Evolutionary conservation across 257 asterid genomes (phyloP), one percentile per base, ranked within the genome.

Genomic region (Fraxinus anomala): DNA sequence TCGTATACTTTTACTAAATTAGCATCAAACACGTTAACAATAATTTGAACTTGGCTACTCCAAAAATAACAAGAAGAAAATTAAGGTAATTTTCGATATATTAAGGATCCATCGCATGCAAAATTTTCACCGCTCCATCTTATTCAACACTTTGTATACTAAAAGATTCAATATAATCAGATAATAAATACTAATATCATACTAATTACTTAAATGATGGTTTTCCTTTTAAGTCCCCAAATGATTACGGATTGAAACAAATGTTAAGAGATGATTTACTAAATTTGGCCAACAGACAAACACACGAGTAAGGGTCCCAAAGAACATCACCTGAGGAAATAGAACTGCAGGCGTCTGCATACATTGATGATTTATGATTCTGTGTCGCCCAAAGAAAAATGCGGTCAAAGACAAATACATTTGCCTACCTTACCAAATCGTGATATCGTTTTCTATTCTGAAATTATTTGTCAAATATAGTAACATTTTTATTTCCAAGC

Each of bases 281-380:
- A 80, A 75, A n/a, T 56, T 77, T 31, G 37, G 73, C 63, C 31
- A 65, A 51, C n/a, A 59, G 80, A 79, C 84, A 86, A 68, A 59
- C 78, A 16, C 82, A 81, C 31, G 75, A 79, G 73, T n/a, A 77
- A 39, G 47, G 80, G 75, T 56, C 75, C 81, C 81, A 33, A 75
- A 47, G 77, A 79, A 26, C 85, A 73, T 79, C 82, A 76, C 74
- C 82, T 69, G 82, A 72, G 76, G 80, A 75, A 78, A 67, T 61
- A 51, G 13, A 26, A 26, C 75, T 47, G 14, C 12, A 36, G 68
- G 68, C 30, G 44, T 77, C 34, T 72, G 80, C 82, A 79, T 72
- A 74, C 73, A 33, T 80, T 73, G 80, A 71, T 37, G 82, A 80
- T 63, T 77, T 72, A 75, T 69, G 74, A 76, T 26, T 49, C 72